These are phyloP conservation scores for Ceratobasidium sp. DNA, from an alignment of 1,284 basidiomycete species.

Conservation along the genomic window DNA sequence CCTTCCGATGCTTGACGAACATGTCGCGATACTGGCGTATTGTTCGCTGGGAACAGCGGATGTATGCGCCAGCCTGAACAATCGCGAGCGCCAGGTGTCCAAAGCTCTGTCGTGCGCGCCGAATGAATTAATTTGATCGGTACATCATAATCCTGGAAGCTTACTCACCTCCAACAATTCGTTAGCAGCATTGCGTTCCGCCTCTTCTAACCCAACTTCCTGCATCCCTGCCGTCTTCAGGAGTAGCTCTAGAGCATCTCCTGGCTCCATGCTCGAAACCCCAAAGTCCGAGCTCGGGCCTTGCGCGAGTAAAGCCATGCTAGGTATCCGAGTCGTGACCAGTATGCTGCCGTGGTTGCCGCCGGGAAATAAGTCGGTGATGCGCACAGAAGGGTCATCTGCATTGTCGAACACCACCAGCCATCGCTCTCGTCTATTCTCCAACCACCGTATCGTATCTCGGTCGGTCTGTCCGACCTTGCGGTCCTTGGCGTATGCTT, in stretches of 20 bases:
- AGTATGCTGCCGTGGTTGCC: neutral
- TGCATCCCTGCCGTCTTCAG: neutral
- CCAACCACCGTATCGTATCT: conserved; percentile 3
- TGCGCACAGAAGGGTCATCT: neutral
- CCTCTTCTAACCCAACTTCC: neutral
- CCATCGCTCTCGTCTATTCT: conserved; percentile 1
- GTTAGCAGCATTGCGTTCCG: neutral
- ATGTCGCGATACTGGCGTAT: neutral
- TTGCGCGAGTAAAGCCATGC: neutral
- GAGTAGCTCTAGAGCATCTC: conserved; percentile 22
- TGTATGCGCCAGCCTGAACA: conserved; percentile 20
- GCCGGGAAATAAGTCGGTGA: neutral
- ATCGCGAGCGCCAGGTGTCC: conserved; percentile 21
- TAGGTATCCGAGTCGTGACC: neutral
- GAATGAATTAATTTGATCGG: too few relatives aligned
- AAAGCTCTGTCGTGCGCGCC: neutral
- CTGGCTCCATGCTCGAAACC: conserved; percentile 15
- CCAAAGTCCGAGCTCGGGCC: neutral
- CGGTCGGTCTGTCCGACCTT: neutral
- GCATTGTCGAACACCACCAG: conserved; percentile 25
- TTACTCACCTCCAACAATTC: conserved; percentile 6
- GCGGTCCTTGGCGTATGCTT: neutral
- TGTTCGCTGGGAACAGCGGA: neutral
- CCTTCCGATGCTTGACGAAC: neutral
- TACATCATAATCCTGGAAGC: too few relatives aligned